Evolutionary conservation across 805 yeast genomes (phyloP).

Genomic region (Metschnikowia shivogae): DNA sequence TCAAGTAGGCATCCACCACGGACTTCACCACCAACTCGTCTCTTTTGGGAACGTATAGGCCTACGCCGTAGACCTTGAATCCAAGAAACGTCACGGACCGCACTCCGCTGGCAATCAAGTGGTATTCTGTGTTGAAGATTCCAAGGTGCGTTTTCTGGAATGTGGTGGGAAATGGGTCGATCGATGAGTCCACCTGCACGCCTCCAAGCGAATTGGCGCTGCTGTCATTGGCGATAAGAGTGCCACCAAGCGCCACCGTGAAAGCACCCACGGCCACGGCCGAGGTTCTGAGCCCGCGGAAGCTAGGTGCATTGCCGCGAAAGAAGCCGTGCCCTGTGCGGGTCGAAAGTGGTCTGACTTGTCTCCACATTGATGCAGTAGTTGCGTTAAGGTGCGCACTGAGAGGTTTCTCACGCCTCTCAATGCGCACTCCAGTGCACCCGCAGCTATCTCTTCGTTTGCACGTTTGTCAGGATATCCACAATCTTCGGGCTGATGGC

Average conservation of each 20-base stretch:
- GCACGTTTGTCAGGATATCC: neutral
- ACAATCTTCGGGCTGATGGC: slow-evolving; percentile 10
- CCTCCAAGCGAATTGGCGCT: slow-evolving; percentile 18
- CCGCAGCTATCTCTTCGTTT: no score
- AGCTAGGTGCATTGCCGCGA: neutral
- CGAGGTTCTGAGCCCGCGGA: slow-evolving; percentile 1
- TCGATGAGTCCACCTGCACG: slow-evolving; percentile 46
- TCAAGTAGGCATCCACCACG: slow-evolving; percentile 7
- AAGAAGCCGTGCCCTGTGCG: neutral
- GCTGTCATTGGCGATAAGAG: slow-evolving; percentile 19
- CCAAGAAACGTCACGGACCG: slow-evolving; percentile 78
- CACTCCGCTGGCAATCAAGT: slow-evolving; percentile 73
- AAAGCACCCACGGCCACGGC: slow-evolving; percentile 8
- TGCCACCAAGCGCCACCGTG: slow-evolving; percentile 16
- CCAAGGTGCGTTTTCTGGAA: slow-evolving; percentile 6
- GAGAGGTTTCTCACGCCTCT: neutral
- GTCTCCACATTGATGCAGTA: slow-evolving; percentile 3
- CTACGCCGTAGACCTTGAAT: slow-evolving; percentile 84
- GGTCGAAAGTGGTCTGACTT: neutral
- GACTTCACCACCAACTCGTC: slow-evolving; percentile 37
- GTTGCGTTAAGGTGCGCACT: neutral
- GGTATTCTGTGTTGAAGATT: slow-evolving; percentile 35
- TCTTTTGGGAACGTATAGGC: slow-evolving; percentile 65
- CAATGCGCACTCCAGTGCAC: neutral
- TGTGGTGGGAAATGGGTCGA: slow-evolving; percentile 45